phyloP scores from a whole-genome alignment of 2,329 filamentous ascomycete genomes.

The Thermochaetoides dissita region DNA sequence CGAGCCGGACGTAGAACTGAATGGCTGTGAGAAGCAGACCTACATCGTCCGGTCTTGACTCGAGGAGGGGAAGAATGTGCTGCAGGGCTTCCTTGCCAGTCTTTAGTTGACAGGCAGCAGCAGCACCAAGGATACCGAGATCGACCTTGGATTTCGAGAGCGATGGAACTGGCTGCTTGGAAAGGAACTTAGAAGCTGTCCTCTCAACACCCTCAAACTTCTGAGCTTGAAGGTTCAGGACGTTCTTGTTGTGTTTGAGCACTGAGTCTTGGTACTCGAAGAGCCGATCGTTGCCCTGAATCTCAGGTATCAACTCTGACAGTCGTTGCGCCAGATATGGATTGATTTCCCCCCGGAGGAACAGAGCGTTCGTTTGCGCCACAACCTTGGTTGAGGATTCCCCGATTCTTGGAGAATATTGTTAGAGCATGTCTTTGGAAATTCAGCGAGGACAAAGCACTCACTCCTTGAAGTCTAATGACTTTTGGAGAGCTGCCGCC shows the following conservation, averaged over 20 bases:
- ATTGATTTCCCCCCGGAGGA: conserved; percentile 37
- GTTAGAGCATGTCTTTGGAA: conserved; percentile 17
- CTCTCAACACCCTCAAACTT: conserved; percentile 50
- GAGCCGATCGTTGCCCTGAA: conserved; percentile 44
- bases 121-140: conserved; percentile 47
- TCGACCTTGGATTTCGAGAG: conserved; percentile 15
- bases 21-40: conserved; percentile 67
- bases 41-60: conserved; percentile 64
- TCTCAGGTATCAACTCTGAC: conserved; percentile 38
- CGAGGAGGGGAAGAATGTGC: conserved; percentile 52
- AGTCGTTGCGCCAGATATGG: conserved; percentile 54
- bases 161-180: conserved; percentile 16
- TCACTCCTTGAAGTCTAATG: conserved; percentile 49
- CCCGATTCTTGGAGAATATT: conserved; percentile 34
- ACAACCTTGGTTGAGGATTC: conserved; percentile 55
- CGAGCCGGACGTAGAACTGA: conserved; percentile 62
- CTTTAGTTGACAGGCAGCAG: conserved; percentile 53
- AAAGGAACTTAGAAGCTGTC: conserved; percentile 31
- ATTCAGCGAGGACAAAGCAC: conserved; percentile 16
- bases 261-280: conserved; percentile 58
- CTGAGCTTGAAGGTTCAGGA: conserved; percentile 50
- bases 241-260: conserved; percentile 47
- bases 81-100: conserved; percentile 56
- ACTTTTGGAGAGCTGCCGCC: conserved; percentile 47
- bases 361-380: conserved; percentile 48